Evolutionary conservation across 805 yeast species (phyloP), one percentile per base, ranked within the genome.

Genomic region (Myxozyma kluyveri): DNA sequence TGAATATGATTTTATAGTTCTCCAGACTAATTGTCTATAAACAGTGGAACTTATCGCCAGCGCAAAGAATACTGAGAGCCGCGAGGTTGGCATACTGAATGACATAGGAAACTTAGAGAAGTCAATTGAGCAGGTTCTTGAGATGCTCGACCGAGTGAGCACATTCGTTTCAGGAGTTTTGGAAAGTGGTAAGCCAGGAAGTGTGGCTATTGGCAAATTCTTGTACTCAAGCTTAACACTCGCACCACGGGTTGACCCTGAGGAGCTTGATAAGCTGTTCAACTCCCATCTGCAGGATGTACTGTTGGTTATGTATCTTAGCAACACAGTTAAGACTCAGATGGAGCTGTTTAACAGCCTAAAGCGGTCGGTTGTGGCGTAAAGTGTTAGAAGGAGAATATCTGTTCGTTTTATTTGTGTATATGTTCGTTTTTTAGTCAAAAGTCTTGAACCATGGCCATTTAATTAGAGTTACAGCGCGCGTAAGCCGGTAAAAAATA

Each of bases 311-410:
- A 91, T 86, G 66, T 86, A 84, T 66, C 76, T 88, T 69, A 84
- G 95, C 51, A 81, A 84, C 61, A 86, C 93, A 49, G 82, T 88
- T 62, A 86, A 85, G 72, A 85, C 88, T 58, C 96, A 88, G 49
- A 42, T 59, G 52, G 61, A 59, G 50, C 35, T 56, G 49, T 49
- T 56, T 38, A 56, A 56, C 42, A 32, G 40, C 19, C 31, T 56
- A 45, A 56, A 56, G 49, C 54, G 60, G 42, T 42, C 56, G 22
- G 59, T 50, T 40, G 53, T 42, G 38, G 10, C 48, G 27, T 23
- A 48, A 19, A n/a, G n/a, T n/a, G n/a, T n/a, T n/a, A n/a, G n/a
- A n/a, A n/a, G n/a, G n/a, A n/a, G n/a, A n/a, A n/a, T n/a, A n/a
- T n/a, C n/a, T n/a, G n/a, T n/a, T n/a, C n/a, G 7, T 45, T 21